Evolutionary conservation across 2,329 filamentous ascomycete species (phyloP).

Genomic region (Zymoseptoria passerinii): DNA sequence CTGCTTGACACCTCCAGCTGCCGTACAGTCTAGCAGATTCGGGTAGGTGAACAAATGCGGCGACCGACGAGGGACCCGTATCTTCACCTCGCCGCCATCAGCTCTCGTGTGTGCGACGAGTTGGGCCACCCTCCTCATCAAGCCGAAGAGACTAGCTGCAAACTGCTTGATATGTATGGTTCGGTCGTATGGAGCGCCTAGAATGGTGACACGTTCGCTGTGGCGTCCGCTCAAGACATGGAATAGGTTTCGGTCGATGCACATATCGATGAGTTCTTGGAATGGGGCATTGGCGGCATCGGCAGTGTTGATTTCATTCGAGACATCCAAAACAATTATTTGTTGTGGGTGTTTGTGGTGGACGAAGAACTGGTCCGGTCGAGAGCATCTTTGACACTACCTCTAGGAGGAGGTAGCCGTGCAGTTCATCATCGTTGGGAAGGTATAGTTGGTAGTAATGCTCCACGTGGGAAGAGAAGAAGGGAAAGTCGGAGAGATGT

Average conservation of each 20-base stretch:
- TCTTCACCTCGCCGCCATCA: slow-evolving; percentile 48
- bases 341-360: slow-evolving; percentile 21
- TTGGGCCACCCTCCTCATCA: slow-evolving; percentile 69
- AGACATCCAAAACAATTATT: slow-evolving; percentile 31
- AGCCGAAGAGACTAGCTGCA: slow-evolving; percentile 63
- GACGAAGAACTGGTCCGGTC: slow-evolving; percentile 50
- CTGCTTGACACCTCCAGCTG: slow-evolving; percentile 74
- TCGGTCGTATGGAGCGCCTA: slow-evolving; percentile 49
- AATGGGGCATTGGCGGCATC: slow-evolving; percentile 48
- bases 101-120: slow-evolving; percentile 60
- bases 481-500: slow-evolving; percentile 33
- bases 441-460: slow-evolving; percentile 59
- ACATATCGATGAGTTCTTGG: slow-evolving; percentile 53
- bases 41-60: slow-evolving; percentile 75
- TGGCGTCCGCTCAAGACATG: slow-evolving; percentile 67
- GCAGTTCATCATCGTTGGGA: slow-evolving; percentile 52
- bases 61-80: slow-evolving; percentile 77
- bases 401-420: slow-evolving; percentile 51
- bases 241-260: slow-evolving; percentile 49
- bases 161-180: slow-evolving; percentile 67
- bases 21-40: slow-evolving; percentile 84
- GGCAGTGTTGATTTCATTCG: slow-evolving; percentile 56
- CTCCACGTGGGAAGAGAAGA: slow-evolving; percentile 35
- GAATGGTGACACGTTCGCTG: slow-evolving; percentile 69
- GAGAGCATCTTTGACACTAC: slow-evolving; percentile 50